Base-by-base conservation (phyloP, 345 rosid genomes). In the Erucastrum elatum region DNA sequence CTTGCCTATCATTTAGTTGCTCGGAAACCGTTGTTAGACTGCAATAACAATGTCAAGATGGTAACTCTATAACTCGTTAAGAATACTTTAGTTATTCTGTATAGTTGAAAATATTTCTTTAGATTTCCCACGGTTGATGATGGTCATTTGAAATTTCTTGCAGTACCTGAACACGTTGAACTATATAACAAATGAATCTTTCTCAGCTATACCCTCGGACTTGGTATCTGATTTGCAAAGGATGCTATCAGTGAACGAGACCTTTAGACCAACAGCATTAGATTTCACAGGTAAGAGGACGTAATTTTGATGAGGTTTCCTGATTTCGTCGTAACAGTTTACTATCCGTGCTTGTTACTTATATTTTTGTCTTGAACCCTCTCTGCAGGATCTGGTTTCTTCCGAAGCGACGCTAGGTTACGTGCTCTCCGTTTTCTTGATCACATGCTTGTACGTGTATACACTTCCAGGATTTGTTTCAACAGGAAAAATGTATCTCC, bases 391-490 rank as follows among this genome's bases (percentile, higher is more conserved):
- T 95, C 99, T 61, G 79, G 78, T 16, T 95, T 95, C 87, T 93
- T 95, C 71, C 85, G 97, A 78, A 88, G 89, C 59, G 99, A 94
- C 77, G 88, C 99, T 80, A 87, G 97, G 87, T 82, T 95, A 91
- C 97, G 98, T 66, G 99, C 98, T 75, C 97, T 95, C 77, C 99
- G 98, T 62, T 95, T 95, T 87, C 99, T 95, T 75, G 99, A 95
- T 83, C 98, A 95, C 82, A 81, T 95, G 91, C 93, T 95, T 86
- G 99, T 95, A 95, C 68, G 96, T 78, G 21, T 76, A 76, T 79
- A 55, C 64, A 17, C 73, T 81, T 35, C 26, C 63, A 53, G 11
- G 21, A 8, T 12, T 39, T 69, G 17, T 74, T 53, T 74, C 17
- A 68, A 63, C 35, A 39, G 79, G 39, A n/a, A 11, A 61, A 63